A percentile compares a stretch with the other conserved stretches of the same genome.
Evolutionary conservation across 2,329 filamentous ascomycete genomes (phyloP).

Genomic region (Fusarium irregulare): DNA sequence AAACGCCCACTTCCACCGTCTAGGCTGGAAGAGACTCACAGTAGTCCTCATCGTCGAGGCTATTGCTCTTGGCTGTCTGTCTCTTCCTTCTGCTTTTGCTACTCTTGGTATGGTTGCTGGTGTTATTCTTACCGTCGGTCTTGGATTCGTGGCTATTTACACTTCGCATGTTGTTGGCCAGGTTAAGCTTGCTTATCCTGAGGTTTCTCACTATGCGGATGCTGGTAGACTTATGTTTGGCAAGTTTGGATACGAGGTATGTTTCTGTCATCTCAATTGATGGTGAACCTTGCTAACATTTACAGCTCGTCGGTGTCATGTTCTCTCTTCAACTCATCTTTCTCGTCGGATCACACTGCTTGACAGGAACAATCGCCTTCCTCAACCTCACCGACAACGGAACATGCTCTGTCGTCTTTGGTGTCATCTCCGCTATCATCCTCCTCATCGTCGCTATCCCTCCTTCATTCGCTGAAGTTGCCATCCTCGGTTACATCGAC

Average conservation of each 20-base stretch:
- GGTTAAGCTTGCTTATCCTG: slow-evolving; percentile 63
- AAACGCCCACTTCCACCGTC: slow-evolving; percentile 61
- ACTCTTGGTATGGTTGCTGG: slow-evolving; percentile 66
- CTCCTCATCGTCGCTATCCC: slow-evolving; percentile 60
- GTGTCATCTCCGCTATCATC: slow-evolving; percentile 59
- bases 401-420: slow-evolving; percentile 59
- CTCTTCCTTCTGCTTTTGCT: slow-evolving; percentile 63
- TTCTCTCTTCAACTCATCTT: slow-evolving; percentile 75
- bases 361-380: slow-evolving; percentile 77
- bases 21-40: slow-evolving; percentile 68
- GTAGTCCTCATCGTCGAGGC: slow-evolving; percentile 68
- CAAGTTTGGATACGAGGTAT: slow-evolving; percentile 65
- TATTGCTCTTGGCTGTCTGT: slow-evolving; percentile 65
- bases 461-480: slow-evolving; percentile 61
- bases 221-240: slow-evolving; percentile 73
- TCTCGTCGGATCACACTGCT: slow-evolving; percentile 76
- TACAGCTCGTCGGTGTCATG: slow-evolving; percentile 64
- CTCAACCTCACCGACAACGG: slow-evolving; percentile 70
- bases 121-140: slow-evolving; percentile 55
- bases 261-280: neutral
- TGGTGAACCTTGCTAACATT: neutral
- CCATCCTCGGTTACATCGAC: slow-evolving; percentile 62
- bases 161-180: slow-evolving; percentile 60
- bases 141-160: slow-evolving; percentile 61
- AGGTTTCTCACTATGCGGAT: slow-evolving; percentile 75